Evolutionary conservation across 495 filamentous ascomycete species (phyloP).

Genomic region (Trichoderma parareesei): DNA sequence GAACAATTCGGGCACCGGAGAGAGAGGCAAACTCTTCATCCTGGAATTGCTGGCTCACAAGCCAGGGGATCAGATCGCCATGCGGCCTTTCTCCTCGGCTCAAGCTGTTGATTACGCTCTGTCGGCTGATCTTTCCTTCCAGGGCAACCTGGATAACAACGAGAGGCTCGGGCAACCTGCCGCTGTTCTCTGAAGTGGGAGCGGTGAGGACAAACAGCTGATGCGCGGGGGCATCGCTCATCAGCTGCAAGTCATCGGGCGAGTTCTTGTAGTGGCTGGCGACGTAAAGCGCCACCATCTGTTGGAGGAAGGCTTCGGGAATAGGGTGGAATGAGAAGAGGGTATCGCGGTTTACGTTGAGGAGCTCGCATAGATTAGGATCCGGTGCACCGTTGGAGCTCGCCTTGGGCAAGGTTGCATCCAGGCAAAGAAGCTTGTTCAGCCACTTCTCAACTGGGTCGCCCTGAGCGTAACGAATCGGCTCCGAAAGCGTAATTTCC

Average conservation of each 20-base stretch:
- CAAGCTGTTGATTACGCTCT: conserved; percentile 83
- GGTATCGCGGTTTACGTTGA: conserved; percentile 93
- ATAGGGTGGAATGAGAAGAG: conserved; percentile 97
- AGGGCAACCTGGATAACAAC: conserved; percentile 92
- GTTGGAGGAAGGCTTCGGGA: conserved; percentile 92
- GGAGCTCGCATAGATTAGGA: conserved; percentile 79
- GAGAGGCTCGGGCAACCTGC: conserved; percentile 81
- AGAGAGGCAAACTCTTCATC: conserved; percentile 93
- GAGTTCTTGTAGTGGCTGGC: conserved; percentile 98
- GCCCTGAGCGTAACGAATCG: conserved; percentile 87
- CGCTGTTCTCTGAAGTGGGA: conserved; percentile 67
- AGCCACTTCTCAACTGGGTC: conserved; percentile 95
- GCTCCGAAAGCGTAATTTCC: conserved; percentile 87
- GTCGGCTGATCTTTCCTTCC: conserved; percentile 87
- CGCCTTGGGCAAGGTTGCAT: conserved; percentile 73
- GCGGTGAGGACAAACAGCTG: conserved; percentile 93
- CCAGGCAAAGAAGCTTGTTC: conserved; percentile 87
- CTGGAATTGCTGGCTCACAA: conserved; percentile 97
- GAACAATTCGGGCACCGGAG: conserved; percentile 84
- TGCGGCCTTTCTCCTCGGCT: conserved; percentile 83
- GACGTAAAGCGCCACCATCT: conserved; percentile 98
- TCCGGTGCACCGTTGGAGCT: conserved; percentile 78
- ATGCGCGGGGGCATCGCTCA: conserved; percentile 96
- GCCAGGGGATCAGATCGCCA: conserved; percentile 95
- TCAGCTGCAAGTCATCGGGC: conserved; percentile 93